phyloP scores from a whole-genome alignment of 225 moss, liverwort and hornwort species.

The Takakia lepidozioides region DNA sequence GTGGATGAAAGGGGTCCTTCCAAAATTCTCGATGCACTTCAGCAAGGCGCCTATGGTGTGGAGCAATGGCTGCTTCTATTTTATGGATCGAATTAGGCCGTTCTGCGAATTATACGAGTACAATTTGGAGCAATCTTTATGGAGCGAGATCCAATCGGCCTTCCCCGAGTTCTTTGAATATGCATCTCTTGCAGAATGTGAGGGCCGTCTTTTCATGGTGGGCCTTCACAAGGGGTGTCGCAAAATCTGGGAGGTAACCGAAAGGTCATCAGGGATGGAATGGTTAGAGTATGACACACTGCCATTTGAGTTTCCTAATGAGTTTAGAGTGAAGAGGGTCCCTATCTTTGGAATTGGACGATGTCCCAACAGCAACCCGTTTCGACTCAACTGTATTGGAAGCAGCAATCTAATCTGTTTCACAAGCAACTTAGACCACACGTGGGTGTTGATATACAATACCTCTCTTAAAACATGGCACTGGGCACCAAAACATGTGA shows the following conservation, averaged over 20 bases:
- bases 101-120: constrained; percentile 25
- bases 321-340: constrained; percentile 24
- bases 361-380: constrained; percentile 27
- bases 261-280: constrained; percentile 10
- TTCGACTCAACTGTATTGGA: constrained; percentile 28
- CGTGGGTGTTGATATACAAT: constrained; percentile 33
- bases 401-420: constrained; percentile 32
- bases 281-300: constrained; percentile 22
- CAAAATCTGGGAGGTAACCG: constrained; percentile 26
- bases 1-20: constrained; percentile 20
- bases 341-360: constrained; percentile 20
- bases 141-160: constrained; percentile 22
- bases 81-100: constrained; percentile 35
- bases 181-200: constrained; percentile 26
- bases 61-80: constrained; percentile 21
- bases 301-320: constrained; percentile 27
- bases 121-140: constrained; percentile 16
- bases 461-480: constrained; percentile 15
- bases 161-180: constrained; percentile 18
- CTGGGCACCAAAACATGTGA: constrained; percentile 18
- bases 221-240: constrained; percentile 17
- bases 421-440: constrained; percentile 35
- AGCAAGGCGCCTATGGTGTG: constrained; percentile 32
- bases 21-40: constrained; percentile 16
- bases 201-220: constrained; percentile 28